Conservation (phyloP, 2,329 filamentous ascomycete genomes). For the Penicillium sp. region DNA sequence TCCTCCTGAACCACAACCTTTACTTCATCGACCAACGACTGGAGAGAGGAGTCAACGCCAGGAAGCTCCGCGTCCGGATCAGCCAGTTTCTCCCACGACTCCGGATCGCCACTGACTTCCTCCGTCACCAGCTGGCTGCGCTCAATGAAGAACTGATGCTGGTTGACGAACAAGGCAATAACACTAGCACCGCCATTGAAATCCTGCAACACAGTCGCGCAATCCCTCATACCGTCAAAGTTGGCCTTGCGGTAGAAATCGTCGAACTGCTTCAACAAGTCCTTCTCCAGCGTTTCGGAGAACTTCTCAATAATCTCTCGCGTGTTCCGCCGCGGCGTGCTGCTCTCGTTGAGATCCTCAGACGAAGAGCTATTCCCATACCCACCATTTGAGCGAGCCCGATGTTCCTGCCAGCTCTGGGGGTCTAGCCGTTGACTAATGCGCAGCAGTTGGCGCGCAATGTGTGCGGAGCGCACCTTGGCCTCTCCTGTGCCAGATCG, state of each 20-base stretch:
- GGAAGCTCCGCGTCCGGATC: slow-evolving; percentile 92
- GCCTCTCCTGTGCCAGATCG: slow-evolving; percentile 82
- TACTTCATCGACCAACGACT: slow-evolving; percentile 90
- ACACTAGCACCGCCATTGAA: slow-evolving; percentile 96
- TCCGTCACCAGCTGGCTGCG: slow-evolving; percentile 86
- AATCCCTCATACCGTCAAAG: slow-evolving; percentile 97
- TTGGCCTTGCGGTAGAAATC: slow-evolving; percentile 93
- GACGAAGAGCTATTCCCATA: slow-evolving; percentile 25
- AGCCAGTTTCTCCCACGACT: slow-evolving; percentile 86
- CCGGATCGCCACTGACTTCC: slow-evolving; percentile 61
- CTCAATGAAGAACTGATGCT: slow-evolving; percentile 99
- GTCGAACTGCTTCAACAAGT: slow-evolving; percentile 93
- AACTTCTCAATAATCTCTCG: slow-evolving; percentile 95
- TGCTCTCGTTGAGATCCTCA: slow-evolving; percentile 45
- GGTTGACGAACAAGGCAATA: slow-evolving; percentile 94
- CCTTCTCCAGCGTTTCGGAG: slow-evolving; percentile 90
- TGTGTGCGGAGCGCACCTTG: slow-evolving; percentile 90
- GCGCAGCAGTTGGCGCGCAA: slow-evolving; percentile 86
- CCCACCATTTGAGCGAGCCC: slow-evolving; percentile 54
- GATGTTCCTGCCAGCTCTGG: slow-evolving; percentile 61
- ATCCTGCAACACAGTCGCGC: slow-evolving; percentile 86
- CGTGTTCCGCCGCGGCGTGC: slow-evolving; percentile 57
- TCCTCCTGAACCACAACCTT: slow-evolving; percentile 95
- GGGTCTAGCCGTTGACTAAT: slow-evolving; percentile 91
- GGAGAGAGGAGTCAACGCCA: slow-evolving; percentile 84